Evolutionary conservation across 768 basidiomycete species (phyloP), one percentile per base, ranked within the genome.

Genomic region (Termitomyces sp.): DNA sequence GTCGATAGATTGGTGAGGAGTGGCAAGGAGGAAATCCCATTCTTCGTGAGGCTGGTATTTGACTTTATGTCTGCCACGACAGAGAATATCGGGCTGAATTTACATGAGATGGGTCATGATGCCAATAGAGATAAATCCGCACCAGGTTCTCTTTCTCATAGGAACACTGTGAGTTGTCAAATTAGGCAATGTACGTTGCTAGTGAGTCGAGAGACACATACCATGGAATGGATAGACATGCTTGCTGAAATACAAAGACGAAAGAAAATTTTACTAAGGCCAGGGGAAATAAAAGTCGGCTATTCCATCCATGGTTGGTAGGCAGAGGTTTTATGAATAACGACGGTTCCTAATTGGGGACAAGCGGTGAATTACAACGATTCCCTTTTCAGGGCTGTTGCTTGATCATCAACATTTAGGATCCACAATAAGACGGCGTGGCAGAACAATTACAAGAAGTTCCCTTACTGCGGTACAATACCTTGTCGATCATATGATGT

Each of bases 1-100:
- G 65, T 91, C 87, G 58, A 90, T 74, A 12, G 84, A 72, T 36
- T 75, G 69, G 58, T 76, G 71, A 12, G 78, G 76, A 16, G 78
- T 76, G 61, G 88, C 81, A 63, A 88, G 74, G 51, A 78, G 68
- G 65, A 85, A 87, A 66, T 91, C 89, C 51, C 86, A 89, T 59
- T 83, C 79, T 16, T 82, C 78, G 42, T 80, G 75, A 30, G 78
- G 75, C 27, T 77, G 76, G 64, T 88, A 91, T 71, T 83, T 86
- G 44, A 91, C 77, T 73, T 85, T 85, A 62, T 84, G 81, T 1
- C 79, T 81, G 55, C 86, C 86, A 18, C 64, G 66, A 3, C 76
- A 70, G 34, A 75, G 70, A n/a, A 27, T 5, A 49, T 64, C 67
- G 39, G 70, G 64, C 46, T 66, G 52, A 24, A 2, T 18, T 12